A percentile compares a stretch with the other conserved stretches of the same genome.
Evolutionary conservation across 495 filamentous ascomycete genomes (phyloP).

Genomic region (Penicillium manginii): DNA sequence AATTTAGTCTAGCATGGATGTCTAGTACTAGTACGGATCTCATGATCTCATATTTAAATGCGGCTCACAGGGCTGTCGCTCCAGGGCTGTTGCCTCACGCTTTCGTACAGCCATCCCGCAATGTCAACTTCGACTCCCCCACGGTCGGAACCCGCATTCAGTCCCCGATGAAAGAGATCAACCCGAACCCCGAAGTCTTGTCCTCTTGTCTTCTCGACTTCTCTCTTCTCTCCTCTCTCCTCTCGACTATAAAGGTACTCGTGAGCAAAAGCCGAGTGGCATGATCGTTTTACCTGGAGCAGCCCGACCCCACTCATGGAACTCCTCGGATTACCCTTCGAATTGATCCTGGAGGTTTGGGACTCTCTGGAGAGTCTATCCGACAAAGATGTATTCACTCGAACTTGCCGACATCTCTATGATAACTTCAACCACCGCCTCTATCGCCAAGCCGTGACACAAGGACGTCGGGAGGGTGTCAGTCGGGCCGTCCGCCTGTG

Average conservation of each 20-base stretch:
- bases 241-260: neutral
- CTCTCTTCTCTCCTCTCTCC: neutral
- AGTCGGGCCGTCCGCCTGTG: neutral
- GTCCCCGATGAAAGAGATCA: neutral
- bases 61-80: neutral
- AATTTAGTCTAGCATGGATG: too few relatives aligned
- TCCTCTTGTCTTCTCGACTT: neutral
- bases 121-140: neutral
- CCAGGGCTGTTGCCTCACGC: neutral
- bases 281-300: too few relatives aligned
- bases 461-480: neutral
- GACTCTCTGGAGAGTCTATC: neutral
- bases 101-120: neutral
- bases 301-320: neutral
- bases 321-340: constrained; percentile 15
- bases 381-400: constrained; percentile 12
- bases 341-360: constrained; percentile 17
- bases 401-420: constrained; percentile 14
- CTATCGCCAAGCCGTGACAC: constrained; percentile 1
- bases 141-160: neutral
- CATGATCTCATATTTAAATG: neutral
- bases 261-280: too few relatives aligned
- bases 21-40: too few relatives aligned
- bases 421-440: constrained; percentile 7
- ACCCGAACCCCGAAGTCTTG: neutral